These are phyloP conservation scores for Tolypocladium nubicola DNA, from an alignment of 2,329 filamentous ascomycete species.

Conservation along the genomic window DNA sequence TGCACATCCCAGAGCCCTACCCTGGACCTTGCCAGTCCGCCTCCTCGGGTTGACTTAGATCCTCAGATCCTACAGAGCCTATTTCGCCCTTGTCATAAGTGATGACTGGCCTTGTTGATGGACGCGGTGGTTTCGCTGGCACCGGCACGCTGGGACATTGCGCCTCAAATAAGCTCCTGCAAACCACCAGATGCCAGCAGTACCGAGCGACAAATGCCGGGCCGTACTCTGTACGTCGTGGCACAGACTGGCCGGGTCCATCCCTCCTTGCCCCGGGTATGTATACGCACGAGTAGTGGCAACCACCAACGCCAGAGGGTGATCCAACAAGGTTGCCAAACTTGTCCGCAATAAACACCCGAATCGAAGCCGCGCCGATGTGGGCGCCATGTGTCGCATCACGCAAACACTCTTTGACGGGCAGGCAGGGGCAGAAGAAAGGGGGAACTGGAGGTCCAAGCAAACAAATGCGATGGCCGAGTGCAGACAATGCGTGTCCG, in stretches of 20 bases:
- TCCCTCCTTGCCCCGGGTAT: not conserved
- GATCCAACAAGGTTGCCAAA: not conserved
- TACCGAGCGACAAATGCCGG: not conserved
- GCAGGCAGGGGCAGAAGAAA: not conserved
- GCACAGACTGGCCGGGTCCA: not conserved
- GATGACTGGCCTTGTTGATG: not conserved
- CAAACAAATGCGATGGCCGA: not conserved
- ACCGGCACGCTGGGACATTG: not conserved
- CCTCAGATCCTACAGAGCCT: not conserved
- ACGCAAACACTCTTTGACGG: not conserved
- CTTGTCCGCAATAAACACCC: not conserved
- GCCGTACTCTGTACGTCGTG: not conserved
- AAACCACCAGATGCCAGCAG: not conserved
- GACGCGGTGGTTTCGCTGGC: not conserved
- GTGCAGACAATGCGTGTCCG: no score
- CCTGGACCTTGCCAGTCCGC: not conserved
- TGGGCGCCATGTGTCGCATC: not conserved
- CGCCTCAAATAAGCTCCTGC: not conserved
- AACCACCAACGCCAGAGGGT: no score
- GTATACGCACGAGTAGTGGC: no score
- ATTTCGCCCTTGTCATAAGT: not conserved
- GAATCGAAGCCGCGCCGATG: not conserved
- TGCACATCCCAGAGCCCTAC: not conserved
- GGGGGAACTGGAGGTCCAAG: not conserved
- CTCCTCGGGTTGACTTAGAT: not conserved